Conservation (phyloP, 2,329 filamentous ascomycete genomes). For the Leptographium radiaticola region DNA sequence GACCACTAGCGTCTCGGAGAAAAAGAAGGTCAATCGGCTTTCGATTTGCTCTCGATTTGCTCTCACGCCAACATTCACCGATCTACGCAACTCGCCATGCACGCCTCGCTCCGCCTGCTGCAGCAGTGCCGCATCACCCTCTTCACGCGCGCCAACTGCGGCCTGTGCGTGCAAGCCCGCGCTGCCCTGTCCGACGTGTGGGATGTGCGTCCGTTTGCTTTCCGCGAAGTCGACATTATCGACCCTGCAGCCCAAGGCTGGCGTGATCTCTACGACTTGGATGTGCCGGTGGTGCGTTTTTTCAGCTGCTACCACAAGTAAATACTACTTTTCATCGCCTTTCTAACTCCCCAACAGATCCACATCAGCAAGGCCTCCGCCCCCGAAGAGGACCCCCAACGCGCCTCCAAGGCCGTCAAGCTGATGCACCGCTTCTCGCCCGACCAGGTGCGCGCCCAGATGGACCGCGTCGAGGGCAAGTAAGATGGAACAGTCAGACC, state of each 20-base stretch:
- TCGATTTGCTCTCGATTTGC: too few relatives aligned
- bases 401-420: conserved; percentile 48
- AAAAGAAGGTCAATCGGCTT: too few relatives aligned
- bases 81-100: too few relatives aligned
- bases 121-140: conserved; percentile 55
- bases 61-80: too few relatives aligned
- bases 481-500: background rate
- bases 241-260: conserved; percentile 48
- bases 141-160: conserved; percentile 61
- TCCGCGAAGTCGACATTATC: conserved; percentile 57
- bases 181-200: conserved; percentile 54
- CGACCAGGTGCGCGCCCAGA: conserved; percentile 52
- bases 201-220: conserved; percentile 53
- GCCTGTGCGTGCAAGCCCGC: conserved; percentile 57
- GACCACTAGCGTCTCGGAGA: background rate
- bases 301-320: too few relatives aligned
- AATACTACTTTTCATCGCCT: background rate
- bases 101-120: conserved; percentile 33
- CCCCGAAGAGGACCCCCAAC: conserved; percentile 37
- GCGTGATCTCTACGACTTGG: conserved; percentile 66
- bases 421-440: conserved; percentile 67
- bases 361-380: conserved; percentile 46
- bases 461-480: conserved; percentile 41
- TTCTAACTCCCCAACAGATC: conserved; percentile 27
- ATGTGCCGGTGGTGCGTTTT: conserved; percentile 59